Evolutionary conservation across 2,329 filamentous ascomycete genomes (phyloP).

Genomic region (Phoma sp.): DNA sequence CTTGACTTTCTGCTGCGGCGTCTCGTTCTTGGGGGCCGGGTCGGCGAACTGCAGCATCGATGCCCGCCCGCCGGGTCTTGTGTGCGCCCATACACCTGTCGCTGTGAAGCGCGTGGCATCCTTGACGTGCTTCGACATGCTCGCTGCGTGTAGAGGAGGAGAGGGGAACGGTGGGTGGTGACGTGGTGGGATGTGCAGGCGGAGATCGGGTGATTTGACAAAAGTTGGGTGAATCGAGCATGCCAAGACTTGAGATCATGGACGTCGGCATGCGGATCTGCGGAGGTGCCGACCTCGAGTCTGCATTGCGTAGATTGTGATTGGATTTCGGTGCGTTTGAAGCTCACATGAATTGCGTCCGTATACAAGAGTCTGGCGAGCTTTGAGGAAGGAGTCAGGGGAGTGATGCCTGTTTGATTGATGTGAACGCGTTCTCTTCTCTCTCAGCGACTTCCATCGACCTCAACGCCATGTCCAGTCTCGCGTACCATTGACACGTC

Average conservation of each 20-base stretch:
- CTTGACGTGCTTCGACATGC: slow-evolving; percentile 71
- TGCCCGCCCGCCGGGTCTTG: slow-evolving; percentile 59
- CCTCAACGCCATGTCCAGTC: slow-evolving; percentile 6
- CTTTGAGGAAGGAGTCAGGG: not conserved
- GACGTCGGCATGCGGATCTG: slow-evolving; percentile 7
- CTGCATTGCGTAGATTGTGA: not conserved
- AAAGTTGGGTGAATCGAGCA: slow-evolving; percentile 38
- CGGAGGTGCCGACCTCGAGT: slow-evolving; percentile 9
- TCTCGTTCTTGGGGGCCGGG: slow-evolving; percentile 55
- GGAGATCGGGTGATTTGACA: slow-evolving; percentile 41
- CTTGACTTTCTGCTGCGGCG: slow-evolving; percentile 61
- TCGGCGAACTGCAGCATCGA: slow-evolving; percentile 50
- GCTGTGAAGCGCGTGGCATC: slow-evolving; percentile 82
- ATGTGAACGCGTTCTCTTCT: slow-evolving; percentile 1
- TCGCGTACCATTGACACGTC: not conserved
- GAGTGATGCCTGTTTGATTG: not conserved
- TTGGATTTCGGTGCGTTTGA: not conserved
- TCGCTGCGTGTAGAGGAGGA: slow-evolving; percentile 17
- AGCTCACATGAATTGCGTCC: not conserved
- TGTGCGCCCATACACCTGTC: slow-evolving; percentile 72
- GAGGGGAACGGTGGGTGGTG: slow-evolving; percentile 15
- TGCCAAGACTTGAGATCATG: slow-evolving; percentile 34
- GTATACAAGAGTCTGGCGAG: not conserved
- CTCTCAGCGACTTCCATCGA: not conserved
- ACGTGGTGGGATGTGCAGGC: slow-evolving; percentile 20